phyloP scores from a whole-genome alignment of 257 asterid genomes.

The Voacanga thouarsii region DNA sequence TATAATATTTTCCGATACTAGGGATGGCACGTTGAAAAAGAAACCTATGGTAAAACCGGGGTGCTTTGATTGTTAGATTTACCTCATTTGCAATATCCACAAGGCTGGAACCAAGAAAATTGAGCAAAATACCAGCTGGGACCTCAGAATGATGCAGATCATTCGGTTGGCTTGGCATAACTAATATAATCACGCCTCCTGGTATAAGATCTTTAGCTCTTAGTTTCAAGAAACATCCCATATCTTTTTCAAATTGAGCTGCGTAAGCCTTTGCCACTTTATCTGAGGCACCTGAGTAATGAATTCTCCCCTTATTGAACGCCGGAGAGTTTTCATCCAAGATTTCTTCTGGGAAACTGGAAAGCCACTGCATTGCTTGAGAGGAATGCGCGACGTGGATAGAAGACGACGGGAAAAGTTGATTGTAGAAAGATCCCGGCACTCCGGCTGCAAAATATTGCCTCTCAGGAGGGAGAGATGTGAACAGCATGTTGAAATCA shows the following conservation, averaged over 20 bases:
- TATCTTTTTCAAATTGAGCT: conserved; percentile 29
- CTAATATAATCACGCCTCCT: conserved; percentile 30
- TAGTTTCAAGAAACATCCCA: conserved; percentile 24
- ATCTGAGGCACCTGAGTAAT: conserved; percentile 13
- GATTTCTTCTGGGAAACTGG: conserved; percentile 21
- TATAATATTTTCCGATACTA: too few relatives aligned
- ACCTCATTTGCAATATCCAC: conserved; percentile 54
- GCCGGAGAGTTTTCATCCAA: conserved; percentile 14
- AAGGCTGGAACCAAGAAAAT: conserved; percentile 22
- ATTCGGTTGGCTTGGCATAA: conserved; percentile 16
- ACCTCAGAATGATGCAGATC: neutral
- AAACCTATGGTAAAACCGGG: too few relatives aligned
- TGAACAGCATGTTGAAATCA: conserved; percentile 43
- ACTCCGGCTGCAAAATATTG: conserved; percentile 29
- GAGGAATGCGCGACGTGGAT: conserved; percentile 32
- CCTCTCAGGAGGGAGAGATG: conserved; percentile 18
- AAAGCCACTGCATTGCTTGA: conserved; percentile 37
- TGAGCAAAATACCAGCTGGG: conserved; percentile 1
- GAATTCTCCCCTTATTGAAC: conserved; percentile 29
- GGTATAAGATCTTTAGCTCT: conserved; percentile 35
- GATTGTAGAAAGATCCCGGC: conserved; percentile 35
- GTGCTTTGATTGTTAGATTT: neutral
- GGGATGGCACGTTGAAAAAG: too few relatives aligned
- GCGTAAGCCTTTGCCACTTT: conserved; percentile 23
- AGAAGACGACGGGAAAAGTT: conserved; percentile 22